phyloP scores from a whole-genome alignment of 805 yeast species.

The Wickerhamomyces xylosicus region DNA sequence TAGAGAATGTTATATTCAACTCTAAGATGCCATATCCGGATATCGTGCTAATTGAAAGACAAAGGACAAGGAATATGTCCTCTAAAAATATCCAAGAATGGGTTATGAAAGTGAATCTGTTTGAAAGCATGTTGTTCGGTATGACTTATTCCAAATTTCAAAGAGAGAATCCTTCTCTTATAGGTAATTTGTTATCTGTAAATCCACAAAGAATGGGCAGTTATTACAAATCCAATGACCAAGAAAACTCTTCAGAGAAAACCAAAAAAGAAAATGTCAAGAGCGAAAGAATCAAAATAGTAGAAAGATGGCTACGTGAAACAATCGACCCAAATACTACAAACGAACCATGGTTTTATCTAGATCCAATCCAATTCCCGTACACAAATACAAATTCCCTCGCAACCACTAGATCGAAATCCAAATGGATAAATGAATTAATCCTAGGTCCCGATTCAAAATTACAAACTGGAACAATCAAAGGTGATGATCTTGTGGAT shows the following conservation, averaged over 20 bases:
- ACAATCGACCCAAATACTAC: background rate
- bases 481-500: conserved; percentile 19
- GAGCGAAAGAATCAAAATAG: conserved; percentile 9
- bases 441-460: conserved; percentile 1
- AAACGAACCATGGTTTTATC: conserved; percentile 3
- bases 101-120: conserved; percentile 39
- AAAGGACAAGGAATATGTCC: conserved; percentile 41
- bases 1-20: conserved; percentile 18
- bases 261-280: conserved; percentile 8
- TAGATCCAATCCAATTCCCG: conserved; percentile 4
- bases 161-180: background rate
- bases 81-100: conserved; percentile 37
- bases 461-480: conserved; percentile 3
- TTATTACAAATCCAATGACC: conserved; percentile 13
- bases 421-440: conserved; percentile 14
- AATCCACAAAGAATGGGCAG: conserved; percentile 15
- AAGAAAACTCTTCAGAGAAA: background rate
- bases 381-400: background rate
- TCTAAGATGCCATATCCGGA: conserved; percentile 21
- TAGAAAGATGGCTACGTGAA: conserved; percentile 13
- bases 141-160: conserved; percentile 10
- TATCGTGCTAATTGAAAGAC: conserved; percentile 42
- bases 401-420: conserved; percentile 3
- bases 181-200: conserved; percentile 9
- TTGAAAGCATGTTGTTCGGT: conserved; percentile 40